These are phyloP conservation scores for Yamadazyma takamatsuzukensis DNA, from an alignment of 805 yeast genomes.

Conservation along the genomic window DNA sequence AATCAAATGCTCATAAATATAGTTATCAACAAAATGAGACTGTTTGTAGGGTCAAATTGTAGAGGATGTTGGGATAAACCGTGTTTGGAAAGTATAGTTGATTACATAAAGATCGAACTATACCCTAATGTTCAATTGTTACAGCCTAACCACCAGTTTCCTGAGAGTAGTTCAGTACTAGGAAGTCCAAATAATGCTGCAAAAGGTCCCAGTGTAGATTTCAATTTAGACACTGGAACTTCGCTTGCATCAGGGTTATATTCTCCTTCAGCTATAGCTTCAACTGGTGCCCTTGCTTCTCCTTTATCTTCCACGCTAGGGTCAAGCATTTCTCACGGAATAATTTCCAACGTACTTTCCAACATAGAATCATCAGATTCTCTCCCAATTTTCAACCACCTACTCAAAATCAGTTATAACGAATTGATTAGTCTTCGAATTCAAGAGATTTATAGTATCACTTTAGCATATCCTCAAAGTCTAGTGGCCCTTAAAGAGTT, in stretches of 20 bases:
- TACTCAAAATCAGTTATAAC: conserved; percentile 35
- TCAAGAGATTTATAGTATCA: conserved; percentile 56
- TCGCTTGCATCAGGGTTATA: too few relatives aligned
- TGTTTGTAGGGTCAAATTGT: conserved; percentile 26
- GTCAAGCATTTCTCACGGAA: too few relatives aligned
- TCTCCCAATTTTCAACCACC: conserved; percentile 19
- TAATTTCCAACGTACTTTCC: too few relatives aligned
- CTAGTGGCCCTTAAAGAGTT: conserved; percentile 55
- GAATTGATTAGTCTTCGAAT: conserved; percentile 47
- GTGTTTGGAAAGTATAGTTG: conserved; percentile 25
- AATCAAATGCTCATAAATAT: conserved; percentile 31
- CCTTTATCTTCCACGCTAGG: too few relatives aligned
- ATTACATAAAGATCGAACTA: conserved; percentile 37
- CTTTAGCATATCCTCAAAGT: conserved; percentile 51
- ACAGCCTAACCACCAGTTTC: conserved; percentile 4
- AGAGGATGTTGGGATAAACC: conserved; percentile 37
- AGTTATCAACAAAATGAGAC: conserved; percentile 33
- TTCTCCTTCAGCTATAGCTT: too few relatives aligned
- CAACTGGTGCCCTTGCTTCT: too few relatives aligned
- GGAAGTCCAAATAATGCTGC: too few relatives aligned
- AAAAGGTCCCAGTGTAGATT: too few relatives aligned
- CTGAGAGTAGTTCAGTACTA: too few relatives aligned
- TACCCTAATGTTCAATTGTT: conserved; percentile 32
- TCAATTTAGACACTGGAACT: too few relatives aligned
- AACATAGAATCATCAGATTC: too few relatives aligned